phyloP scores from a whole-genome alignment of 2,329 filamentous ascomycete species.

The Calonectria honghensis region DNA sequence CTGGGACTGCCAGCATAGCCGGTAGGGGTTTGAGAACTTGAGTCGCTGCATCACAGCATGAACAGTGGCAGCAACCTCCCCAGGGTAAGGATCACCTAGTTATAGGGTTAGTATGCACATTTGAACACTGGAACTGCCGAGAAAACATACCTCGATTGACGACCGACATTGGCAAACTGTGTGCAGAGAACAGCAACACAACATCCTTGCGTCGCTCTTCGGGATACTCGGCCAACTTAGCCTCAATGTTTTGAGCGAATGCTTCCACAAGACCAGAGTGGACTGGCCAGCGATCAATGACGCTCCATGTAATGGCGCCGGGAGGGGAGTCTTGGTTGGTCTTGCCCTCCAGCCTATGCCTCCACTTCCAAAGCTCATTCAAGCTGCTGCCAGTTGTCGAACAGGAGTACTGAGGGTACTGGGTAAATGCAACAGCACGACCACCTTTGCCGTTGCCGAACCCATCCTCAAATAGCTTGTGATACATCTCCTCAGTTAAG shows the following conservation, averaged over 20 bases:
- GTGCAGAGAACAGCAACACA: constrained; percentile 93
- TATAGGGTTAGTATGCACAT: constrained; percentile 53
- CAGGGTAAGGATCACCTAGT: constrained; percentile 91
- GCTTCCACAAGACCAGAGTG: constrained; percentile 93
- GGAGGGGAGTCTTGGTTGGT: constrained; percentile 70
- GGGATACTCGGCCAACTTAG: constrained; percentile 88
- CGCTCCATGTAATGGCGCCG: constrained; percentile 93
- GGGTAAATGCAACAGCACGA: constrained; percentile 95
- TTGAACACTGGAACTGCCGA: not conserved
- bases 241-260: constrained; percentile 94
- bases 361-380: constrained; percentile 99
- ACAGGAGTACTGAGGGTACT: constrained; percentile 99
- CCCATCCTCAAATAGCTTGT: constrained; percentile 87
- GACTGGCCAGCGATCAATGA: constrained; percentile 98
- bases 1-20: constrained; percentile 98
- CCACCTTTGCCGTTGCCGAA: constrained; percentile 94
- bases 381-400: constrained; percentile 96
- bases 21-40: constrained; percentile 91
- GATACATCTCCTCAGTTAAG: constrained; percentile 95
- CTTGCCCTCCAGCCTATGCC: constrained; percentile 89
- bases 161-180: constrained; percentile 97
- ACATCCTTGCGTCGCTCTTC: constrained; percentile 86
- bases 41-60: constrained; percentile 97
- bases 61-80: constrained; percentile 96
- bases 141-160: constrained; percentile 84